Evolutionary conservation across 2,329 filamentous ascomycete species (phyloP), one percentile per base, ranked within the genome.

Genomic region (Magnaporthales sp.): DNA sequence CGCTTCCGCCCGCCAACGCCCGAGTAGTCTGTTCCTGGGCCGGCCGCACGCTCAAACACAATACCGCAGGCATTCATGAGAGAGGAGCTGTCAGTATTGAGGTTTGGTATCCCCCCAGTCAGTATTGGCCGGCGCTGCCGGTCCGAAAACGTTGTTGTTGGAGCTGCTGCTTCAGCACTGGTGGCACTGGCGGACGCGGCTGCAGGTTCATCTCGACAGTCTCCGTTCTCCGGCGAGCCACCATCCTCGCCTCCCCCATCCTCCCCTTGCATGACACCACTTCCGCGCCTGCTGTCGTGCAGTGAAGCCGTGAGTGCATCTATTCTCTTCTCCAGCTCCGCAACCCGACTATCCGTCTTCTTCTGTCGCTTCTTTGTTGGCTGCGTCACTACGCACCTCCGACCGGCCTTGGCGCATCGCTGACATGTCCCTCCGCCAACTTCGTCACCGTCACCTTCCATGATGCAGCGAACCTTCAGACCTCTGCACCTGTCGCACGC

Each of bases 321-420:
- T 70, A 97, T 94, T 80, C 96, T 96, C 81, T 90, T 92, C 81
- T 97, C 93, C 65, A 97, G 82, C 80, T 97, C 93, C 9, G 92
- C 90, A 13, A 97, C 93, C 65, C 92, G 85, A 70, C 88, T 94
- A 75, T 96, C 93, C 66, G 91, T 93, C 82, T 96, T 96, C 81
- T 94, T 96, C 80, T 94, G 91, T 61, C 93, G 84, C 78, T 96
- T 96, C 56, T 92, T 76, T 31, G 82, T 86, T 15, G 85, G 91
- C 69, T 88, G 86, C 0, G 92, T 96, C 69, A 93, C 89, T 56
- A 93, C 80, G 74, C 93, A 96, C 69, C 83, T 82, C 51, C 92
- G 83, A n/a, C 88, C 86, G 2, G 92, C 91, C 78, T 96, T 96
- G 64, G 86, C 85, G 75, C 93, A 97, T 70, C 93, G 86, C 75